Percentiles rank a stretch among this genome's conserved stretches.
Conservation (phyloP, 1,139 yeast genomes). For the Diutina pseudorugosa region DNA sequence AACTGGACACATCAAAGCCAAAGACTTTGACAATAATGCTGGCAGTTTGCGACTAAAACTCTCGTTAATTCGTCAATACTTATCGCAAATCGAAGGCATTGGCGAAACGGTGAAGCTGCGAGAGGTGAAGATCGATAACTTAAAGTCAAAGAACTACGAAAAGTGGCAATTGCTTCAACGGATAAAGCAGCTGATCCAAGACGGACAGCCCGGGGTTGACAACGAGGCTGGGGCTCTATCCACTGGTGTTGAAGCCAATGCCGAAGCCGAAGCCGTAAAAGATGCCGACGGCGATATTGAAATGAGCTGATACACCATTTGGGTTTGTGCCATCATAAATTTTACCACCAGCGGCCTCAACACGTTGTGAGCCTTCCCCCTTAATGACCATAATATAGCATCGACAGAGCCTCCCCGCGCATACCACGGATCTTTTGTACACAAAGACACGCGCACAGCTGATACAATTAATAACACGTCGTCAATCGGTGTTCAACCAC, state of each 20-base stretch:
- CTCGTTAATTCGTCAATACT: slow-evolving; percentile 17
- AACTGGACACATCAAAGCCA: slow-evolving; percentile 24
- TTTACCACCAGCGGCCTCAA: too few relatives aligned
- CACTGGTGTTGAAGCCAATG: neutral
- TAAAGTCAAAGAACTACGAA: slow-evolving; percentile 15
- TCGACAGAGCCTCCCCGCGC: too few relatives aligned
- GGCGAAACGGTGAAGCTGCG: slow-evolving; percentile 23
- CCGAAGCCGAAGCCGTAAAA: neutral
- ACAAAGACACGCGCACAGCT: too few relatives aligned
- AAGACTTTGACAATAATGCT: slow-evolving; percentile 33
- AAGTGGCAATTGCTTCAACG: slow-evolving; percentile 16
- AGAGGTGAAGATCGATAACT: slow-evolving; percentile 14
- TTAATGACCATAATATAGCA: too few relatives aligned
- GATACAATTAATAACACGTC: too few relatives aligned
- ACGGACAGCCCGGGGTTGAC: neutral
- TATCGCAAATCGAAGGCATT: slow-evolving; percentile 28
- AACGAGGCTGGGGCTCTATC: neutral
- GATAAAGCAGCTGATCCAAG: slow-evolving; percentile 10
- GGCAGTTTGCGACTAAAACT: slow-evolving; percentile 30
- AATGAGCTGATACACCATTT: too few relatives aligned
- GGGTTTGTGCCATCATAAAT: too few relatives aligned
- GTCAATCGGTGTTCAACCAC: too few relatives aligned
- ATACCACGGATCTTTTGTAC: too few relatives aligned
- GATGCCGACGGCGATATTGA: neutral
- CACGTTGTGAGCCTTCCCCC: too few relatives aligned